phyloP scores from a whole-genome alignment of 805 yeast genomes.

The Citeromyces matritensis region DNA sequence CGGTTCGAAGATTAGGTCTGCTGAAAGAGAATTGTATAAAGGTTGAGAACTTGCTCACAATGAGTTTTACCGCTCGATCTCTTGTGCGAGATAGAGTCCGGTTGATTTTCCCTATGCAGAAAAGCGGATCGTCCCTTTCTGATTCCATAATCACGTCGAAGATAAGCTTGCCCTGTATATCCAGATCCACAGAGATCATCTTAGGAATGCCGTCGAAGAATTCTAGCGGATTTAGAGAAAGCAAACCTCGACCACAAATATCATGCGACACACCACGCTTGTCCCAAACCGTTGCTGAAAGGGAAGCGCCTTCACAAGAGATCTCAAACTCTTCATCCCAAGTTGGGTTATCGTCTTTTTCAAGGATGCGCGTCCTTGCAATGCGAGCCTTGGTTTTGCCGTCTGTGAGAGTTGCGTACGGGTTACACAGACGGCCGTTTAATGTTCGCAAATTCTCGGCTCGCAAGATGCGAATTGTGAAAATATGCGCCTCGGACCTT shows the following conservation, averaged over 20 bases:
- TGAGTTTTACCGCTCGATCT: constrained; percentile 49
- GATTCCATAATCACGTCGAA: constrained; percentile 64
- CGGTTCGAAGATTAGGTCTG: constrained; percentile 33
- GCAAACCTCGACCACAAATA: constrained; percentile 47
- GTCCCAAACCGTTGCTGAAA: constrained; percentile 32
- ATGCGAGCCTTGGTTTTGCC: background rate
- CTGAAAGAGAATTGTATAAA: constrained; percentile 23
- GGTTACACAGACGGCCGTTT: too few species aligned
- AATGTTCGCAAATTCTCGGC: background rate
- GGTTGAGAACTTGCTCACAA: constrained; percentile 61
- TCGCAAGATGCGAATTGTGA: constrained; percentile 1
- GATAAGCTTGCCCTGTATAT: constrained; percentile 52
- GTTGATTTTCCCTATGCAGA: constrained; percentile 64
- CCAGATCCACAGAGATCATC: constrained; percentile 41
- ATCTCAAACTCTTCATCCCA: constrained; percentile 59
- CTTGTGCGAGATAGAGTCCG: constrained; percentile 48
- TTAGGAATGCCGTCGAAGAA: constrained; percentile 60
- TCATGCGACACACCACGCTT: constrained; percentile 38
- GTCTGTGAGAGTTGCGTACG: too few species aligned
- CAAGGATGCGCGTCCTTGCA: constrained; percentile 46
- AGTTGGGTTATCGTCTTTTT: constrained; percentile 49
- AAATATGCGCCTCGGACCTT: constrained; percentile 5
- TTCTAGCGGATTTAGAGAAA: constrained; percentile 46
- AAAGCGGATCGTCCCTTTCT: constrained; percentile 69
- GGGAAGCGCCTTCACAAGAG: background rate